Evolutionary conservation across 2,329 filamentous ascomycete species (phyloP).

Genomic region (Domatiomyces globalis): DNA sequence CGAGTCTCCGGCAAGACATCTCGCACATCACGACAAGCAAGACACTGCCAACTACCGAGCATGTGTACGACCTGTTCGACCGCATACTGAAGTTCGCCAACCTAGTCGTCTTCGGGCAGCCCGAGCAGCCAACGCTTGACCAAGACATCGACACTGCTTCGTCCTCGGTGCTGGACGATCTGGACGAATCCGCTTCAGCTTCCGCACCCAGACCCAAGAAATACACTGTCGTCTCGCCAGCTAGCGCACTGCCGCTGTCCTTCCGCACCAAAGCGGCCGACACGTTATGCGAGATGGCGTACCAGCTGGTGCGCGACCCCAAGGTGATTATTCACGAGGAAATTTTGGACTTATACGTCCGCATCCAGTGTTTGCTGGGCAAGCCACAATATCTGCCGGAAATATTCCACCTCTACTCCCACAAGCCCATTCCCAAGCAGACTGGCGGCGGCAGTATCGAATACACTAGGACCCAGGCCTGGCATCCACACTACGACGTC

Average conservation of each 20-base stretch:
- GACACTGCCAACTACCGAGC: conserved; percentile 4
- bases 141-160: conserved; percentile 20
- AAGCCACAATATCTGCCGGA: conserved; percentile 64
- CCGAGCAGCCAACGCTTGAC: conserved; percentile 6
- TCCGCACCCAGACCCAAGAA: conserved; percentile 10
- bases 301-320: conserved; percentile 56
- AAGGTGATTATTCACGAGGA: conserved; percentile 66
- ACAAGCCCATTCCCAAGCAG: conserved; percentile 58
- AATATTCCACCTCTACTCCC: conserved; percentile 67
- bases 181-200: conserved; percentile 25
- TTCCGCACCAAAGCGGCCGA: conserved; percentile 27
- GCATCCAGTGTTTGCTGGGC: conserved; percentile 58
- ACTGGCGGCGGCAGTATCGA: conserved; percentile 35
- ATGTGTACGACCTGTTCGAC: conserved; percentile 7
- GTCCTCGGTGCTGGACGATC: conserved; percentile 26
- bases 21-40: conserved; percentile 7
- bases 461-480: conserved; percentile 46
- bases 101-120: conserved; percentile 11
- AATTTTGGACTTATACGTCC: conserved; percentile 60
- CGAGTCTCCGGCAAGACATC: conserved; percentile 5
- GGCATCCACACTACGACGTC: conserved; percentile 56
- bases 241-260: conserved; percentile 18
- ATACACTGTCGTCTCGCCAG: conserved; percentile 11
- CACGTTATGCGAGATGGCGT: conserved; percentile 43
- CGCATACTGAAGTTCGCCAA: conserved; percentile 7